Percentiles rank a stretch among this genome's conserved stretches.
phyloP scores from a whole-genome alignment of 164 flowering plant genomes.

The Tetrastigma voinierianum region DNA sequence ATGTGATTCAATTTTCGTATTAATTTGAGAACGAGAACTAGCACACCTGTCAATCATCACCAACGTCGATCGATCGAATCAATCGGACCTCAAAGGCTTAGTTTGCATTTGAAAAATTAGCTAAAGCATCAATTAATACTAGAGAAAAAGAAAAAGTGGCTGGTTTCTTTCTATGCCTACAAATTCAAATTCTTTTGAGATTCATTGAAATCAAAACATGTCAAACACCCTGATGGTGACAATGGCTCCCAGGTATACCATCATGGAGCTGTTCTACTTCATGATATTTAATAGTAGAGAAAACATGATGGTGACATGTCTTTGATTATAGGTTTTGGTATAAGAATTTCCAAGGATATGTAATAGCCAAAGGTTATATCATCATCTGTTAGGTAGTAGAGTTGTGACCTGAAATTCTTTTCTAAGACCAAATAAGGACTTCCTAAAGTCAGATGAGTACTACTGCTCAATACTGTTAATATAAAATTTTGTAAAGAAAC shows the following conservation, averaged over 20 bases:
- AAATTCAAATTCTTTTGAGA: not conserved
- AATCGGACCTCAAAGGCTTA: too few relatives aligned
- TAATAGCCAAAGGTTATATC: not conserved
- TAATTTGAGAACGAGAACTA: too few relatives aligned
- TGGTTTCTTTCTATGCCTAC: not conserved
- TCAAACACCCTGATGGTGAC: not conserved
- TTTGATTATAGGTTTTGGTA: not conserved
- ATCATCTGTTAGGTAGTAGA: constrained; percentile 4
- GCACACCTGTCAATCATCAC: too few relatives aligned
- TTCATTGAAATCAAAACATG: not conserved
- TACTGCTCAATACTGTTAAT: too few relatives aligned
- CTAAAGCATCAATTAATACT: too few relatives aligned
- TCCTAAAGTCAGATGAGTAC: not conserved
- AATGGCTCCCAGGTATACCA: constrained; percentile 3
- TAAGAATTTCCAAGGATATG: too few relatives aligned
- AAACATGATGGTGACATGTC: constrained; percentile 21
- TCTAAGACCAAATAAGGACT: too few relatives aligned
- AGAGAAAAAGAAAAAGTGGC: not conserved
- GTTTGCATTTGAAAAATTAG: too few relatives aligned
- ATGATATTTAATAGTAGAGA: not conserved
- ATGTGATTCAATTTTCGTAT: too few relatives aligned
- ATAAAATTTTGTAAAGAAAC: too few relatives aligned
- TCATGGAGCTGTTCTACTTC: not conserved
- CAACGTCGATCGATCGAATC: too few relatives aligned
- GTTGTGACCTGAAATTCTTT: not conserved